These are phyloP conservation scores for Primulina huaijiensis DNA, from an alignment of 257 asterid genomes.

Conservation along the genomic window DNA sequence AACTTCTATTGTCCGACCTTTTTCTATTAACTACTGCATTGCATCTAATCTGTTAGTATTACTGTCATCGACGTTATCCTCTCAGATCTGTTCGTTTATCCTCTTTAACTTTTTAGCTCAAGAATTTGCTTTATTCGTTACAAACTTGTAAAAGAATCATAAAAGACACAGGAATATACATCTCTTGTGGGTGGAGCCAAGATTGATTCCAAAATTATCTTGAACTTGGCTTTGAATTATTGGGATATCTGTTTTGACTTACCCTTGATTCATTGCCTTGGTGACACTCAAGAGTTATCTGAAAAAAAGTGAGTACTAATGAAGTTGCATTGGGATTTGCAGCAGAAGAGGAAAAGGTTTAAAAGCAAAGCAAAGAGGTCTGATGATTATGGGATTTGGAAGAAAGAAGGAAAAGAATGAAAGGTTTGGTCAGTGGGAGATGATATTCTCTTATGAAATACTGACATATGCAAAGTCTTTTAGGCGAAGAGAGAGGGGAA, in stretches of 20 bases:
- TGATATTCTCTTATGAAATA: constrained; percentile 59
- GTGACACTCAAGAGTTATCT: constrained; percentile 44
- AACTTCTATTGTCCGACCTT: background rate
- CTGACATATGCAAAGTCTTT: constrained; percentile 40
- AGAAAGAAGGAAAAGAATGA: constrained; percentile 52
- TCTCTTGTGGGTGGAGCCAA: constrained; percentile 36
- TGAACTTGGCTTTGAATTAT: constrained; percentile 22
- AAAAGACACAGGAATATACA: constrained; percentile 38
- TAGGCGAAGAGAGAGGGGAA: constrained; percentile 9
- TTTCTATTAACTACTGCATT: background rate
- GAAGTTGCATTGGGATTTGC: constrained; percentile 52
- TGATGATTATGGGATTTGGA: constrained; percentile 48
- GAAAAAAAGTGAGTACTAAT: constrained; percentile 32
- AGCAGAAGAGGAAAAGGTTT: constrained; percentile 41
- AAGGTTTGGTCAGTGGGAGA: constrained; percentile 47
- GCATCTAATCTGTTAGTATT: background rate
- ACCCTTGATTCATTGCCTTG: constrained; percentile 40
- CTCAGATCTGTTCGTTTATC: background rate
- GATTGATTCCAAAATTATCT: constrained; percentile 28
- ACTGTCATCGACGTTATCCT: background rate
- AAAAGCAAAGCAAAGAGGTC: constrained; percentile 53
- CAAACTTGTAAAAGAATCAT: constrained; percentile 29
- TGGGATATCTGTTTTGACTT: constrained; percentile 5
- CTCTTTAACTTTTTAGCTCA: constrained; percentile 19
- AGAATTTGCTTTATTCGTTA: constrained; percentile 31